These are phyloP conservation scores for Serendipita sp. DNA, from an alignment of 768 basidiomycete genomes.

Conservation along the genomic window DNA sequence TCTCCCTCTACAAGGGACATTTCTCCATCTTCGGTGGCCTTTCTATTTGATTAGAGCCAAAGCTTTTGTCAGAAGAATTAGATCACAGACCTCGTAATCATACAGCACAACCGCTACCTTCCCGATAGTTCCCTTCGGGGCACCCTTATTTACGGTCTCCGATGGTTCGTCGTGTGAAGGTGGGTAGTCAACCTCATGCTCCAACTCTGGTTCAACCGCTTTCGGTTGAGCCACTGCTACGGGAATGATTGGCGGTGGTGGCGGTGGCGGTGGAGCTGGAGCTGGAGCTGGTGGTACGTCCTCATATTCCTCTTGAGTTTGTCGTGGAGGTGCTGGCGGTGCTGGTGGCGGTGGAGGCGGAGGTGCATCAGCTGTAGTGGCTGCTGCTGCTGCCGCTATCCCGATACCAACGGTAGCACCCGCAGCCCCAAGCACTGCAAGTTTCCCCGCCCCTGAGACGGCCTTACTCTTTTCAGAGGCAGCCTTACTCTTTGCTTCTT, in stretches of 20 bases:
- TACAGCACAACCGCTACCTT: slow-evolving; percentile 59
- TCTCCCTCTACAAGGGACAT: slow-evolving; percentile 68
- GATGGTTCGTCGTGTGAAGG: slow-evolving; percentile 15
- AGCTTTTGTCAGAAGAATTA: slow-evolving; percentile 6
- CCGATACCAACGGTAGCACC: slow-evolving; percentile 18
- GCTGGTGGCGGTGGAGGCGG: slow-evolving; percentile 20
- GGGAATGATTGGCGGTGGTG: slow-evolving; percentile 14
- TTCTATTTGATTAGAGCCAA: slow-evolving; percentile 14
- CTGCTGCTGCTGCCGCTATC: slow-evolving; percentile 12
- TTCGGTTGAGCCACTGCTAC: slow-evolving; percentile 8
- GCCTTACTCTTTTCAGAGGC: slow-evolving; percentile 22
- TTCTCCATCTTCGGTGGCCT: slow-evolving; percentile 76
- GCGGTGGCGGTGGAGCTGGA: slow-evolving; percentile 26
- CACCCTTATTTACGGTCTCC: slow-evolving; percentile 10
- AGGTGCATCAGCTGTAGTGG: slow-evolving; percentile 8
- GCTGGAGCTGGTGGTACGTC: slow-evolving; percentile 27
- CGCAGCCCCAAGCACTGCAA: slow-evolving; percentile 22
- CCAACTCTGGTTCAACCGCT: not conserved
- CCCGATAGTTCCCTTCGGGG: slow-evolving; percentile 12
- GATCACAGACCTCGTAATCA: slow-evolving; percentile 48
- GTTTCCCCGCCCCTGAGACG: slow-evolving; percentile 7
- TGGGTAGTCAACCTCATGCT: slow-evolving; percentile 9
- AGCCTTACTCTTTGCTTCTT: slow-evolving; percentile 44
- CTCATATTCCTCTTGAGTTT: too few relatives aligned
- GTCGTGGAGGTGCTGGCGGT: slow-evolving; percentile 18